Conservation (phyloP, 495 filamentous ascomycete species). For the Aspergillus wentii region DNA sequence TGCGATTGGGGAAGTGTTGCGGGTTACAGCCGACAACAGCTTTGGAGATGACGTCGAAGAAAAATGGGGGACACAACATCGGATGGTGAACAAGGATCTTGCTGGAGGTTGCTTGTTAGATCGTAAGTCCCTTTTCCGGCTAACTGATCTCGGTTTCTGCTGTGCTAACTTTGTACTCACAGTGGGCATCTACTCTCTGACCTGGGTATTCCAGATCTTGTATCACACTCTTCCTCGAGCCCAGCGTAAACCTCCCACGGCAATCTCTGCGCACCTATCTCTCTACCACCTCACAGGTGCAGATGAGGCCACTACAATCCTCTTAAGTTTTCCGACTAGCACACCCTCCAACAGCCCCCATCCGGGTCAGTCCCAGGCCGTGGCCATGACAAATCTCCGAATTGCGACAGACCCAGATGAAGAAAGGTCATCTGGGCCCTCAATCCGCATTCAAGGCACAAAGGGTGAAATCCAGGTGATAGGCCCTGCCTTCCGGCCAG, state of each 20-base stretch:
- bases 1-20: slow-evolving; percentile 69
- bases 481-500: slow-evolving; percentile 68
- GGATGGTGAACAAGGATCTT: slow-evolving; percentile 85
- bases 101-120: slow-evolving; percentile 83
- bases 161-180: background rate
- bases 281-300: slow-evolving; percentile 75
- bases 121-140: slow-evolving; percentile 38
- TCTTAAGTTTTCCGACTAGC: slow-evolving; percentile 69
- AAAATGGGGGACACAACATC: slow-evolving; percentile 52
- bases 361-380: slow-evolving; percentile 52
- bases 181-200: slow-evolving; percentile 86
- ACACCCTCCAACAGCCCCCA: slow-evolving; percentile 39
- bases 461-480: slow-evolving; percentile 83
- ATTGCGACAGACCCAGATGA: slow-evolving; percentile 63
- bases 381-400: slow-evolving; percentile 74
- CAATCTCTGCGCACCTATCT: slow-evolving; percentile 59
- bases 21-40: slow-evolving; percentile 69
- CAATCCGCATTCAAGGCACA: slow-evolving; percentile 79
- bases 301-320: slow-evolving; percentile 76
- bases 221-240: slow-evolving; percentile 70
- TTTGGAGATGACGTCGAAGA: slow-evolving; percentile 47
- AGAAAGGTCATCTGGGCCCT: slow-evolving; percentile 55
- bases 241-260: slow-evolving; percentile 48
- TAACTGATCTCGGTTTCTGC: too few relatives aligned
- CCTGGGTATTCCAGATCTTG: slow-evolving; percentile 89